phyloP scores from a whole-genome alignment of 805 yeast genomes.

The Ascoidea asiatica region DNA sequence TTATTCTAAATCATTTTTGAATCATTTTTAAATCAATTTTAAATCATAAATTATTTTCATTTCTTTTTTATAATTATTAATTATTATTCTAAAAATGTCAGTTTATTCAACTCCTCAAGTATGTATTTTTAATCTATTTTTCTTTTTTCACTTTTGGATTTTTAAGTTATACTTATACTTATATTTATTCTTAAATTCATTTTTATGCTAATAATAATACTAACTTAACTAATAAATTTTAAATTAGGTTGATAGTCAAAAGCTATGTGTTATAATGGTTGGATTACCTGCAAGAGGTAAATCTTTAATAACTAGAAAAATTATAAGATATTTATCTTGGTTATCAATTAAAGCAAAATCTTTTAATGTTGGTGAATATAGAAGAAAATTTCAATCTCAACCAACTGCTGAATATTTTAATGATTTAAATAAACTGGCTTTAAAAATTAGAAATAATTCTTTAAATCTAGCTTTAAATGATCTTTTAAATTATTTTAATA shows the following conservation, averaged over 20 bases:
- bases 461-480: slow-evolving; percentile 61
- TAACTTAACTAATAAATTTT: no score
- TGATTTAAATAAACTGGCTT: slow-evolving; percentile 50
- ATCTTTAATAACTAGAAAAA: slow-evolving; percentile 83
- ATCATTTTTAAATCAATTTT: no score
- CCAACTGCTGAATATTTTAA: slow-evolving; percentile 74
- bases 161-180: no score
- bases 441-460: slow-evolving; percentile 51
- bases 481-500: slow-evolving; percentile 76
- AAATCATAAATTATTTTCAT: no score
- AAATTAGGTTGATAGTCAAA: slow-evolving; percentile 47
- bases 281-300: slow-evolving; percentile 93
- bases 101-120: no score
- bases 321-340: slow-evolving; percentile 89
- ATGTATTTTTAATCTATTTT: no score
- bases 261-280: slow-evolving; percentile 81
- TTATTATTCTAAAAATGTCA: no score
- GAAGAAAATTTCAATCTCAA: slow-evolving; percentile 50
- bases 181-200: no score
- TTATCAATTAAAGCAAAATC: slow-evolving; percentile 74
- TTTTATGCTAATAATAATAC: no score
- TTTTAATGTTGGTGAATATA: slow-evolving; percentile 80
- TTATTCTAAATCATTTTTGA: no score
- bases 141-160: no score
- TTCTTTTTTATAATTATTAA: no score